Conservation (phyloP, 176 grass and related monocot genomes). For the Cenchrus fungigraminus region DNA sequence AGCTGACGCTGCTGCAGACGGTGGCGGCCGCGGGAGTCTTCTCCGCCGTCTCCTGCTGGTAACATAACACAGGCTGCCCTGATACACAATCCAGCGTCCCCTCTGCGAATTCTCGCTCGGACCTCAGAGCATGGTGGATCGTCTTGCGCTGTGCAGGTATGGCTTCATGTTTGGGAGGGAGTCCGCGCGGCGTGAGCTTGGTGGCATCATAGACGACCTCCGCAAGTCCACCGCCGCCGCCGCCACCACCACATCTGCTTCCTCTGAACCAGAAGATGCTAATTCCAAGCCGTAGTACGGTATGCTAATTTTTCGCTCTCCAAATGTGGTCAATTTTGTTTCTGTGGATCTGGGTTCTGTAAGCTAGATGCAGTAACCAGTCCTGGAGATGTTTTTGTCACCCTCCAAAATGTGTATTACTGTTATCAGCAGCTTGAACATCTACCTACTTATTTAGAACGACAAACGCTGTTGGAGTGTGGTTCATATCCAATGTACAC, state of each 20-base stretch:
- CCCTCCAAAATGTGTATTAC: background rate
- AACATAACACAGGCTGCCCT: background rate
- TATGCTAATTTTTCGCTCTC: background rate
- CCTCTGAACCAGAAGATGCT: conserved; percentile 17
- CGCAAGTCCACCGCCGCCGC: conserved; percentile 22
- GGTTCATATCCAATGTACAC: background rate
- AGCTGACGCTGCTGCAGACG: conserved; percentile 81
- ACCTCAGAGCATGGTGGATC: background rate
- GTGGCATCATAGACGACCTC: conserved; percentile 84
- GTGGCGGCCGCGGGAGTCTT: conserved; percentile 83
- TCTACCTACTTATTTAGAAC: background rate
- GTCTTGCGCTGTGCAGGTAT: conserved; percentile 61
- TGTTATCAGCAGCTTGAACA: background rate
- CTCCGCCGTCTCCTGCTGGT: conserved; percentile 96
- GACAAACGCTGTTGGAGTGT: background rate
- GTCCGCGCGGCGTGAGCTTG: conserved; percentile 87
- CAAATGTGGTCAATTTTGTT: conserved; percentile 10
- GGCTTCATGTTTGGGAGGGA: conserved; percentile 99
- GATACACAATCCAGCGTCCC: background rate
- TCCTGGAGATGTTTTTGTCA: background rate
- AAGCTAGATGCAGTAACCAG: background rate
- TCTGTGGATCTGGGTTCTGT: background rate
- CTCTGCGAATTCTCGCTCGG: background rate
- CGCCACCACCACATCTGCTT: background rate
- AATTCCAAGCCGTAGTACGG: conserved; percentile 49